phyloP scores from a whole-genome alignment of 305 asterid genomes.

The Solanum hybrid region DNA sequence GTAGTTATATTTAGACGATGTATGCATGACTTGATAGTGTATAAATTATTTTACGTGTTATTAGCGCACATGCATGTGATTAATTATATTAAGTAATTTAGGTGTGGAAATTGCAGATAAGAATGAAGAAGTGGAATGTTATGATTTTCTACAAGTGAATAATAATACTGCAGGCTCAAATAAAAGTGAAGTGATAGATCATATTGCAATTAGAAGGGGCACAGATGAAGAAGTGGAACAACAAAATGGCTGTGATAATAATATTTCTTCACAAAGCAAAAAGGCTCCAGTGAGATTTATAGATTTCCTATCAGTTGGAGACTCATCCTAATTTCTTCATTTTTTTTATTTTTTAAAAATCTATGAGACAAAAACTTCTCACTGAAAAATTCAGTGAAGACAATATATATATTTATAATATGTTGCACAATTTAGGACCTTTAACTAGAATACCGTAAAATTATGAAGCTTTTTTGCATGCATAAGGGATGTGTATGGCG shows the following conservation, averaged over 20 bases:
- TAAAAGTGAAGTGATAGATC: conserved; percentile 17
- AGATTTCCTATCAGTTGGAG: conserved; percentile 8
- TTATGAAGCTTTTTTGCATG: background rate
- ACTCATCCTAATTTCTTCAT: background rate
- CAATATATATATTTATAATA: background rate
- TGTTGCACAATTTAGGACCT: background rate
- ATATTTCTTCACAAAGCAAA: background rate
- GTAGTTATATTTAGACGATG: background rate
- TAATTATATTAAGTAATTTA: background rate
- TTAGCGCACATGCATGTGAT: background rate
- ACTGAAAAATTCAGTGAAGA: background rate
- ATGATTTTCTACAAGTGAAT: conserved; percentile 19
- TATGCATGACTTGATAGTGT: background rate
- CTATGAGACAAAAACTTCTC: background rate
- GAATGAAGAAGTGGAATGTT: conserved; percentile 10
- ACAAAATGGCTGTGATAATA: background rate
- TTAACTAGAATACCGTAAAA: background rate
- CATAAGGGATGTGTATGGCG: background rate
- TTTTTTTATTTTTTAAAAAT: background rate
- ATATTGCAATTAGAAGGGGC: background rate
- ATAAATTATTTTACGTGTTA: background rate
- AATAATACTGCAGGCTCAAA: conserved; percentile 9
- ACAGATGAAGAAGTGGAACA: conserved; percentile 3
- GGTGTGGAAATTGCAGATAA: conserved; percentile 8
- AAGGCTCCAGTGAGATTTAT: conserved; percentile 1